These are phyloP conservation scores for Fusarium graminum DNA, from an alignment of 2,329 filamentous ascomycete species.

Conservation along the genomic window DNA sequence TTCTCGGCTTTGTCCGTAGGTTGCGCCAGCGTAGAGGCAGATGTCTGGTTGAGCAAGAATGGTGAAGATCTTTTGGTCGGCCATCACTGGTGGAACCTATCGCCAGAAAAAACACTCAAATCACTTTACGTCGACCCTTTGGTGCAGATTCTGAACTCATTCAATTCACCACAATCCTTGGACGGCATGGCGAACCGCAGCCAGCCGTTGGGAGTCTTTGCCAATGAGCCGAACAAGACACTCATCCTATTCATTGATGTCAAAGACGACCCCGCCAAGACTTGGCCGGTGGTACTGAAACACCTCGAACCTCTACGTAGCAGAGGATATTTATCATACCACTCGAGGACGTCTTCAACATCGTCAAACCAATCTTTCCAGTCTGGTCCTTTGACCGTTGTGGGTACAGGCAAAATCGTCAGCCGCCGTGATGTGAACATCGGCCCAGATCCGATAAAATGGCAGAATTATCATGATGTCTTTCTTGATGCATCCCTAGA, in stretches of 20 bases:
- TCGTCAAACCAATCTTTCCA: conserved; percentile 54
- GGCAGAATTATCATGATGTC: conserved; percentile 61
- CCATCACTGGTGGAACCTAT: conserved; percentile 65
- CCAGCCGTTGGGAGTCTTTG: conserved; percentile 64
- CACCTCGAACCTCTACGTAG: conserved; percentile 68
- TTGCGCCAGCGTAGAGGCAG: conserved; percentile 74
- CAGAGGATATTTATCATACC: conserved; percentile 67
- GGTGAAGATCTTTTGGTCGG: conserved; percentile 69
- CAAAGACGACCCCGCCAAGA: conserved; percentile 61
- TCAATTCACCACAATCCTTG: conserved; percentile 17
- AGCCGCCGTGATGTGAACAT: conserved; percentile 41
- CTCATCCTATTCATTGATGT: conserved; percentile 76
- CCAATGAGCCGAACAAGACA: conserved; percentile 63
- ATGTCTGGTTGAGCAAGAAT: conserved; percentile 70
- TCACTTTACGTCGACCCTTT: conserved; percentile 75
- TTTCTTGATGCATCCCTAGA: conserved; percentile 76
- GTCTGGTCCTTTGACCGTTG: conserved; percentile 71
- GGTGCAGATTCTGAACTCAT: conserved; percentile 65
- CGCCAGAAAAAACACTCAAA: conserved; percentile 67
- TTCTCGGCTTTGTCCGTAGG: conserved; percentile 71
- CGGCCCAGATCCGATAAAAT: conserved; percentile 22
- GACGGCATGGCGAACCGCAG: not conserved
- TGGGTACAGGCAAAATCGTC: conserved; percentile 70
- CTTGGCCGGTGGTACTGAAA: conserved; percentile 47
- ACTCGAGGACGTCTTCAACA: conserved; percentile 57